A percentile compares a stretch with the other conserved stretches of the same genome.
These are phyloP conservation scores for Lentinula aciculospora DNA, from an alignment of 768 basidiomycete species.

Conservation along the genomic window DNA sequence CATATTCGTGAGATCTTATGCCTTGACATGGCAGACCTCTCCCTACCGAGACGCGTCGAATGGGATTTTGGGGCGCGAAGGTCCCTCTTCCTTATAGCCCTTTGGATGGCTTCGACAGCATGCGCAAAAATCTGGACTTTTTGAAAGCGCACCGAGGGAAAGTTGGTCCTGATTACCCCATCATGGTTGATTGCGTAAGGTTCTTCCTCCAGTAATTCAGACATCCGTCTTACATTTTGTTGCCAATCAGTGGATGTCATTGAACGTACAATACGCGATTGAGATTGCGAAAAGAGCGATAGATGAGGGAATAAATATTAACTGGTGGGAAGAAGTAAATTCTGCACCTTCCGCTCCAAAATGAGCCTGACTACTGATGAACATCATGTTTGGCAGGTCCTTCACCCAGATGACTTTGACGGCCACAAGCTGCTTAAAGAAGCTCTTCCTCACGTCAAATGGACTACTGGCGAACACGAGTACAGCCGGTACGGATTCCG, in stretches of 20 bases:
- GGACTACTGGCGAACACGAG: constrained; percentile 26
- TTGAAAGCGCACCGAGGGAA: constrained; percentile 21
- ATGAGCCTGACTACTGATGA: not conserved
- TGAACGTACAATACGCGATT: constrained; percentile 25
- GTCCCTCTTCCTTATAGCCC: constrained; percentile 25
- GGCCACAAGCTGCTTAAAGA: constrained; percentile 22
- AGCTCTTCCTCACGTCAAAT: constrained; percentile 24
- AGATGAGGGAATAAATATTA: constrained; percentile 21
- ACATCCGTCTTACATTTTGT: not conserved
- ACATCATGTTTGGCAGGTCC: not conserved
- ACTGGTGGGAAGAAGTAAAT: constrained; percentile 26
- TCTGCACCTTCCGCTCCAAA: not conserved
- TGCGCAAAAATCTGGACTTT: constrained; percentile 24
- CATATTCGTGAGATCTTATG: not conserved
- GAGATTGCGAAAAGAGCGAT: constrained; percentile 21
- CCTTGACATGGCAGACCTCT: not conserved
- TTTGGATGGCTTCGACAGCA: constrained; percentile 18
- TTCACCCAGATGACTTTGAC: constrained; percentile 23
- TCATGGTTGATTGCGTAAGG: constrained; percentile 18
- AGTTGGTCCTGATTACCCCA: constrained; percentile 23
- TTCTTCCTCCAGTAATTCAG: not conserved
- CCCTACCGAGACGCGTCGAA: constrained; percentile 18
- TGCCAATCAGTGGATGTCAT: constrained; percentile 17
- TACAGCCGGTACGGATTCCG: constrained; percentile 27
- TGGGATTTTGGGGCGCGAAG: constrained; percentile 25